Percentiles rank a stretch among this genome's conserved stretches.
phyloP scores from a whole-genome alignment of 164 flowering plant species.

The Liriodendron chinense region DNA sequence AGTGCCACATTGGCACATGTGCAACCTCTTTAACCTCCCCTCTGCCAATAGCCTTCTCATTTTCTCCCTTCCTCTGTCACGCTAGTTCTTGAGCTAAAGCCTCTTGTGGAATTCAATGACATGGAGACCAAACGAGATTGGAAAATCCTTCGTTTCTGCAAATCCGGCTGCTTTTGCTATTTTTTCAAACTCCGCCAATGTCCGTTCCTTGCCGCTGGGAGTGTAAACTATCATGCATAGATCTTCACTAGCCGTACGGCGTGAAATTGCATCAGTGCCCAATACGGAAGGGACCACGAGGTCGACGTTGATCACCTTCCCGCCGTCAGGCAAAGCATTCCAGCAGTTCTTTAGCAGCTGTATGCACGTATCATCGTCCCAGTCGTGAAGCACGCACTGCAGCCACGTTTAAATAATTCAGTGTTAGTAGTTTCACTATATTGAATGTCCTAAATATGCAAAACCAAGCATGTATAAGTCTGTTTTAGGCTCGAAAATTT shows the following conservation, averaged over 20 bases:
- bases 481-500: no score
- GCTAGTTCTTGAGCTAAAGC: no score
- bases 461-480: no score
- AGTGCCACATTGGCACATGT: no score
- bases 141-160: neutral
- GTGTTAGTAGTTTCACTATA: no score
- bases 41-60: no score
- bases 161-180: slow-evolving; percentile 33
- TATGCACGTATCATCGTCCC: slow-evolving; percentile 34
- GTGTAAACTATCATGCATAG: slow-evolving; percentile 16
- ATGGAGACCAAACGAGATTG: slow-evolving; percentile 8
- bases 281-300: slow-evolving; percentile 22
- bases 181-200: slow-evolving; percentile 19
- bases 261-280: slow-evolving; percentile 5
- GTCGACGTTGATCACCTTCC: slow-evolving; percentile 37
- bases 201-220: slow-evolving; percentile 27
- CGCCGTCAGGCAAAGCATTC: slow-evolving; percentile 26
- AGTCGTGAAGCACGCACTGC: slow-evolving; percentile 25
- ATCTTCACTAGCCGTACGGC: slow-evolving; percentile 17
- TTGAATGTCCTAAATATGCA: no score
- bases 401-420: neutral
- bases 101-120: slow-evolving; percentile 31
- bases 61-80: no score
- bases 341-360: slow-evolving; percentile 33
- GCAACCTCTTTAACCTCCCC: no score